Evolutionary conservation across 192 early-diverging fungal species (phyloP), one percentile per base, ranked within the genome.

Genomic region (Glomus cerebriforme): DNA sequence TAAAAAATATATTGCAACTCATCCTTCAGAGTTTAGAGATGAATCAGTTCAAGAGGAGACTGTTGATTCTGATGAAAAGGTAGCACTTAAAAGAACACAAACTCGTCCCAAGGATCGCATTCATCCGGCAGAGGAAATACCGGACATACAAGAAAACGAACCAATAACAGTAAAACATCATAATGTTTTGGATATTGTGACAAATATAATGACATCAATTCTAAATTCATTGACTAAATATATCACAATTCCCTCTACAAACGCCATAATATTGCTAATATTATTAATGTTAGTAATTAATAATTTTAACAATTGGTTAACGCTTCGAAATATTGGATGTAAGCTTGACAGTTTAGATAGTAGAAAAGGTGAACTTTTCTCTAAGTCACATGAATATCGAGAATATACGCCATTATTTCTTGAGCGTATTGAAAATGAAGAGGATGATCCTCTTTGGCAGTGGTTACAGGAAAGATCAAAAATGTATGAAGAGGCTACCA

Each of bases 21-120:
- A 85, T 82, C 83, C 83, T 13, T 79, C 70, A 26, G 79, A 84
- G 43, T 90, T 87, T 67, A n/a, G 34, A 58, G 77, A 69, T 45
- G 65, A 78, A 58, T 12, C 19, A 39, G 43, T 66, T 49, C 63
- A 45, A 45, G 64, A 68, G 27, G 12, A 12, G 3, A 63, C 31
- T 34, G n/a, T 49, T 3, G 39, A 49, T n/a, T 19, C 26, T 12
- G 26, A 58, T 54, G 29, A 32, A 27, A n/a, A 37, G 27, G 35
- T 4, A 22, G 7, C 49, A 19, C 49, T n/a, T 37, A 49, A 49
- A 9, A 37, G 35, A 37, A 7, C 54, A 7, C 29, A 63, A n/a
- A 37, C 24, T 19, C 59, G 24, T 22, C 7, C 8, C 29, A 26
- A 75, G 1, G 37, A 77, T 19, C 58, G 32, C 65, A 32, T 15